Evolutionary conservation across 1,139 yeast genomes (phyloP).

Genomic region (Geotrichum klebahnii): DNA sequence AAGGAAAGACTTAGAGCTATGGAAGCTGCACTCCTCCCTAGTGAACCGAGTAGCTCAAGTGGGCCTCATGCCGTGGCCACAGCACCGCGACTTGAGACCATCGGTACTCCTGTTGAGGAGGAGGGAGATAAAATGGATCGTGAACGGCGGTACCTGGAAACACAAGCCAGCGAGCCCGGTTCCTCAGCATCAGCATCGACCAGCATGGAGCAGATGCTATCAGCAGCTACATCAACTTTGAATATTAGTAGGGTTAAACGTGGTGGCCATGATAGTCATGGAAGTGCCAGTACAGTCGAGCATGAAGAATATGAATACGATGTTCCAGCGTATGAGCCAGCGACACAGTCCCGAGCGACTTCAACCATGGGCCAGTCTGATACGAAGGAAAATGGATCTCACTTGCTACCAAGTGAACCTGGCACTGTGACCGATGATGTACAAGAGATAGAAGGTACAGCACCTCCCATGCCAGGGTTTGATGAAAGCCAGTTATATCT

Average conservation of each 20-base stretch:
- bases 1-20: conserved; percentile 53
- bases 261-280: not conserved
- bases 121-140: conserved; percentile 16
- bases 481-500: too few relatives aligned
- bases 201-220: not conserved
- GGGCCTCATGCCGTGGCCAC: not conserved
- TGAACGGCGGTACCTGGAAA: conserved; percentile 15
- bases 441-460: not conserved
- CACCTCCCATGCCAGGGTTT: not conserved
- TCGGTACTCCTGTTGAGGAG: not conserved
- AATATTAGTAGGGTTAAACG: not conserved
- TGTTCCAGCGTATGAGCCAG: conserved; percentile 12
- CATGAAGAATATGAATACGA: conserved; percentile 22
- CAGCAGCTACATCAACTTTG: not conserved
- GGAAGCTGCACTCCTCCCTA: conserved; percentile 59
- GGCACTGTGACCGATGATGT: not conserved
- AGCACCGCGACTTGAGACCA: not conserved
- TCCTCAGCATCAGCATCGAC: not conserved
- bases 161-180: conserved; percentile 3
- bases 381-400: not conserved
- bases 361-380: not conserved
- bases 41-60: conserved; percentile 42
- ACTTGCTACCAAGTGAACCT: not conserved
- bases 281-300: not conserved
- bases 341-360: too few relatives aligned